Base-by-base conservation (phyloP, 179 eudicot species). In the Patellifolia procumbens region DNA sequence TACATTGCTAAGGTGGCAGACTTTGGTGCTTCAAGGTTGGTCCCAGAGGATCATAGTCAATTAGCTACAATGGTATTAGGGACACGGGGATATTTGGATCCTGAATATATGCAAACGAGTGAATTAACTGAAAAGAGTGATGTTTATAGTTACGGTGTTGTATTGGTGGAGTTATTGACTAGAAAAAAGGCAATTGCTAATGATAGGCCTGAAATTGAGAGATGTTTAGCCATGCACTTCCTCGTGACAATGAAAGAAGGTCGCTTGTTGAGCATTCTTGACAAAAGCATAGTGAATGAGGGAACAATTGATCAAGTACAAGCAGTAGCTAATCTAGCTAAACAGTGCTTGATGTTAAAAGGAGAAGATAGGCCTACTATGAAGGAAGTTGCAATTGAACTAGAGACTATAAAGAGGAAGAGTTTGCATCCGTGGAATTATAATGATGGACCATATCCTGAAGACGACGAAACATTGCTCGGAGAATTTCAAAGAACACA, bases 341-440 rank as follows among this genome's bases (percentile, higher is more conserved):
- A 53, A 37, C 26, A 73, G 24, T 78, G 81, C 67, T 55, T 78
- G 29, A 72, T 20, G 29, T 12, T 78, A 43, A 84, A 72, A 34
- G 80, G 82, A 43, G 82, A 78, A 0, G 80, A 84, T 4, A 81
- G 84, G 48, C 83, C 85, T 7, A 64, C 51, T 6, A 83, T 83
- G 88, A 81, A 81, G 39, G 81, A 84, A 77, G 86, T 86, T 1
- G 87, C 84, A 0, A 67, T 53, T 70, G 87, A 85, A 52, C 46
- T 87, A 2, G 77, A 82, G 22, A 45, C 78, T 8, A 78, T 74
- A 9, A 56, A 29, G 49, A 52, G 71, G 70, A 75, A 24, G 19
- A 20, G 63, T 8, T 71, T 26, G 19, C 24, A 51, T 19, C 60
- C 42, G 20, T 51, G 59, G 48, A 55, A n/a, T 20, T 6, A 1